Percentiles rank a stretch among this genome's conserved stretches.
Conservation (phyloP, 2,329 filamentous ascomycete genomes). For the Aureobasidium subglaciale region DNA sequence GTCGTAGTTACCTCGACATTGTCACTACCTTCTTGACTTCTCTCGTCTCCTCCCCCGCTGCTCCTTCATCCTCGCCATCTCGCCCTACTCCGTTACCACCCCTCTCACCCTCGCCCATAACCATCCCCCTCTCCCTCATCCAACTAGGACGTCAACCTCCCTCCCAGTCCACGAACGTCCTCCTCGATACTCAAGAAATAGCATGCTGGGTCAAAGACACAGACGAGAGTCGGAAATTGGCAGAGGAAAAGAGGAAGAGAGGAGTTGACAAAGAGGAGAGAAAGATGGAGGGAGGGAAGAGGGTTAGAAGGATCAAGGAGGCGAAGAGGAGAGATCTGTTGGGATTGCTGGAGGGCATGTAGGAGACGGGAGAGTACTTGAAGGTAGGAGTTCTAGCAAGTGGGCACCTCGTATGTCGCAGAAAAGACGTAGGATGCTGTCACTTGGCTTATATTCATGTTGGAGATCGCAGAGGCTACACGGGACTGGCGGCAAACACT, state of each 20-base stretch:
- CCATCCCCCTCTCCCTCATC: not conserved
- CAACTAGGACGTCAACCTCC: not conserved
- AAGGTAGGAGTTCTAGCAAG: too few species aligned
- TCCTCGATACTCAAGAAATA: not conserved
- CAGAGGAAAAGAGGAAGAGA: not conserved
- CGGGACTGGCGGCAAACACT: too few species aligned
- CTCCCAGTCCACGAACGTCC: not conserved
- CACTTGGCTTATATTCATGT: too few species aligned
- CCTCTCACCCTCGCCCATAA: not conserved
- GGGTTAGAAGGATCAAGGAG: conserved; percentile 1
- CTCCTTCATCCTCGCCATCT: too few species aligned
- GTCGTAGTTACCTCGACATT: not conserved
- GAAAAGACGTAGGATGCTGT: too few species aligned
- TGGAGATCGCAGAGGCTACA: too few species aligned
- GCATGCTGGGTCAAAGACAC: not conserved
- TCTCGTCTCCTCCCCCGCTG: not conserved
- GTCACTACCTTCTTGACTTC: not conserved
- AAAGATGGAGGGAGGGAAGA: not conserved
- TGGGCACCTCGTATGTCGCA: too few species aligned
- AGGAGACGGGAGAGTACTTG: not conserved
- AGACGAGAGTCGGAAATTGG: not conserved
- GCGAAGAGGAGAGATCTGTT: not conserved
- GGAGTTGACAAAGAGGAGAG: not conserved
- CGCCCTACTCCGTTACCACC: too few species aligned
- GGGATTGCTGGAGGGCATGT: not conserved